Evolutionary conservation across 2,329 filamentous ascomycete species (phyloP).

Genomic region (Lecanicillium sp.): DNA sequence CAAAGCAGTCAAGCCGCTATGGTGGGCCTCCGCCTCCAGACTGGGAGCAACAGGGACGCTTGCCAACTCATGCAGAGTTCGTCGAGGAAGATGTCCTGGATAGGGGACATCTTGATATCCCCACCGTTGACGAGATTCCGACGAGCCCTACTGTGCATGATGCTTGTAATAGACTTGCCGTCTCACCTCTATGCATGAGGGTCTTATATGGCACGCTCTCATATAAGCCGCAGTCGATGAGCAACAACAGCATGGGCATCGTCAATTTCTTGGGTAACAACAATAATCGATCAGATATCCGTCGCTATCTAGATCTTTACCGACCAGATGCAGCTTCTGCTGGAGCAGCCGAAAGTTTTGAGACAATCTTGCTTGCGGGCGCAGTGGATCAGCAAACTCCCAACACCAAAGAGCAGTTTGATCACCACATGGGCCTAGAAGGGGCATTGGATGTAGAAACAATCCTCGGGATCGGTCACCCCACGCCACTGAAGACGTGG

Average conservation of each 20-base stretch:
- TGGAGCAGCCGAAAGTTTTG: slow-evolving; percentile 3
- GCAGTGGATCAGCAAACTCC: slow-evolving; percentile 9
- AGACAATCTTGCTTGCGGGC: neutral
- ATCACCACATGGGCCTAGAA: slow-evolving; percentile 2
- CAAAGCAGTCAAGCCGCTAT: slow-evolving; percentile 4
- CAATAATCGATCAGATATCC: slow-evolving; percentile 13
- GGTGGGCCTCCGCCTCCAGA: slow-evolving; percentile 10
- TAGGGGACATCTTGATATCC: slow-evolving; percentile 7
- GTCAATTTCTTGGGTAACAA: slow-evolving; percentile 15
- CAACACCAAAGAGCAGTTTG: slow-evolving; percentile 12
- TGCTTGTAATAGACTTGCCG: slow-evolving; percentile 12
- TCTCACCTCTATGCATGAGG: slow-evolving; percentile 12
- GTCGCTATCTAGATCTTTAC: neutral
- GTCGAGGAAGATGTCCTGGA: slow-evolving; percentile 7
- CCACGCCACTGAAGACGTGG: slow-evolving; percentile 10
- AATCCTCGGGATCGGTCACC: slow-evolving; percentile 10
- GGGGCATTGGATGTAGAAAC: slow-evolving; percentile 9
- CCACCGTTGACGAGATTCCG: slow-evolving; percentile 1
- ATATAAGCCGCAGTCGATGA: slow-evolving; percentile 4
- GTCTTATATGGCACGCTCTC: slow-evolving; percentile 11
- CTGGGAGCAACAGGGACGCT: slow-evolving; percentile 4
- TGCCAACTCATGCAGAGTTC: slow-evolving; percentile 9
- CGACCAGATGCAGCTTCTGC: slow-evolving; percentile 1
- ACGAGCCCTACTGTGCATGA: neutral
- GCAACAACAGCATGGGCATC: slow-evolving; percentile 10